These are phyloP conservation scores for Brasenia schreberi DNA, from an alignment of 164 flowering plant genomes.

Conservation along the genomic window DNA sequence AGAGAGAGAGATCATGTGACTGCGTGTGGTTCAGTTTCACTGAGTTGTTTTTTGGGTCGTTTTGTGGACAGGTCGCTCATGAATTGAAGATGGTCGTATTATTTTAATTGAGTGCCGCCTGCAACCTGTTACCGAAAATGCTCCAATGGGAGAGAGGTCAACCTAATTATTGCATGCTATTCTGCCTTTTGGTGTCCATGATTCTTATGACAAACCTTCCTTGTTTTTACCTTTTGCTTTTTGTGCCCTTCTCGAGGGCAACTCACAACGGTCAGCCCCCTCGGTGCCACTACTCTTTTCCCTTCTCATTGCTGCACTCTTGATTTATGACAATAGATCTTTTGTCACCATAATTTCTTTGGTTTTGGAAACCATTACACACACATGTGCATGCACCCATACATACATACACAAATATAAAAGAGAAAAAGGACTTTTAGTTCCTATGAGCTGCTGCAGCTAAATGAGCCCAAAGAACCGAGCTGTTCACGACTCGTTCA, in stretches of 20 bases:
- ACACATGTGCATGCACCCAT: too few relatives aligned
- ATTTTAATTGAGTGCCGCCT: background rate
- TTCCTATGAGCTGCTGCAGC: too few relatives aligned
- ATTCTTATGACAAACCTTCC: background rate
- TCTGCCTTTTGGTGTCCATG: background rate
- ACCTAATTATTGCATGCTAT: background rate
- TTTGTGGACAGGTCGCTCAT: too few relatives aligned
- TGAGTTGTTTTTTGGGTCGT: too few relatives aligned
- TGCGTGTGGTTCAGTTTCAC: too few relatives aligned
- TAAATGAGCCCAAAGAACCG: too few relatives aligned
- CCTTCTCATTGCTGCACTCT: background rate
- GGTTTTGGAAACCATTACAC: background rate
- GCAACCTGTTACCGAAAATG: background rate
- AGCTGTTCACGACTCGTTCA: too few relatives aligned
- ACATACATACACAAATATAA: too few relatives aligned
- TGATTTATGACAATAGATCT: background rate
- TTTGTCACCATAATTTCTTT: background rate
- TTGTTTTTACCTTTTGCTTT: background rate
- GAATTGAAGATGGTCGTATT: background rate
- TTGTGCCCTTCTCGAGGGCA: background rate
- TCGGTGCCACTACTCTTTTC: background rate
- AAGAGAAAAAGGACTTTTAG: too few relatives aligned
- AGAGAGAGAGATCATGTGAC: background rate
- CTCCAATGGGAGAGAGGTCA: background rate
- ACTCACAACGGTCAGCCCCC: background rate